Evolutionary conservation across 2,329 filamentous ascomycete species (phyloP).

Genomic region (Shiraia sp.): DNA sequence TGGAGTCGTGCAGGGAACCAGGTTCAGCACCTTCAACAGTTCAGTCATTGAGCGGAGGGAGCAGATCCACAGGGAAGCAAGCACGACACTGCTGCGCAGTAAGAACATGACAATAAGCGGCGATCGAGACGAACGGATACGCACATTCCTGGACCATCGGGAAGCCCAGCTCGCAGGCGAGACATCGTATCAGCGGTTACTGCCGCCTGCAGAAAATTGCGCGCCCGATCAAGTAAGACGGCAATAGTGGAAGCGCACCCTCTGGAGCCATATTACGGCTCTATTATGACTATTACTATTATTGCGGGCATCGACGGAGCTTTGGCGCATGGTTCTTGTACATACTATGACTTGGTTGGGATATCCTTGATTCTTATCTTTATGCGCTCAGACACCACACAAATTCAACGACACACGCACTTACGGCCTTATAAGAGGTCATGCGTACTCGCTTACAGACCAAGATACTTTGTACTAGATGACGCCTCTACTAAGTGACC

Average conservation of each 20-base stretch:
- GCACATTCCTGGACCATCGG: slow-evolving; percentile 69
- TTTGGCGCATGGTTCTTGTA: slow-evolving; percentile 23
- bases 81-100: slow-evolving; percentile 63
- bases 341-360: slow-evolving; percentile 21
- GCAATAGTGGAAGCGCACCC: slow-evolving; percentile 18
- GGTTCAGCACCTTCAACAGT: slow-evolving; percentile 65
- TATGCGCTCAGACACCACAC: slow-evolving; percentile 29
- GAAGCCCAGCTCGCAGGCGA: slow-evolving; percentile 48
- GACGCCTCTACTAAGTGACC: too few relatives aligned
- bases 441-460: not conserved
- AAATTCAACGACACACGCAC: slow-evolving; percentile 19
- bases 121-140: slow-evolving; percentile 62
- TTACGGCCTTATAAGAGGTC: slow-evolving; percentile 4
- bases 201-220: slow-evolving; percentile 53
- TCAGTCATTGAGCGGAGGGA: slow-evolving; percentile 69
- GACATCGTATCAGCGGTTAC: slow-evolving; percentile 50
- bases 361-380: slow-evolving; percentile 18
- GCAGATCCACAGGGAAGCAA: slow-evolving; percentile 67
- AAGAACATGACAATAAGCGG: slow-evolving; percentile 57
- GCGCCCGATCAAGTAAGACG: slow-evolving; percentile 47
- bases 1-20: slow-evolving; percentile 71
- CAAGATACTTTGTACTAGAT: not conserved
- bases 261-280: slow-evolving; percentile 2
- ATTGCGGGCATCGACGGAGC: slow-evolving; percentile 11
- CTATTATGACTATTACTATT: too few relatives aligned